phyloP scores from a whole-genome alignment of 345 rosid genomes.

The Hibiscus tridactylites region DNA sequence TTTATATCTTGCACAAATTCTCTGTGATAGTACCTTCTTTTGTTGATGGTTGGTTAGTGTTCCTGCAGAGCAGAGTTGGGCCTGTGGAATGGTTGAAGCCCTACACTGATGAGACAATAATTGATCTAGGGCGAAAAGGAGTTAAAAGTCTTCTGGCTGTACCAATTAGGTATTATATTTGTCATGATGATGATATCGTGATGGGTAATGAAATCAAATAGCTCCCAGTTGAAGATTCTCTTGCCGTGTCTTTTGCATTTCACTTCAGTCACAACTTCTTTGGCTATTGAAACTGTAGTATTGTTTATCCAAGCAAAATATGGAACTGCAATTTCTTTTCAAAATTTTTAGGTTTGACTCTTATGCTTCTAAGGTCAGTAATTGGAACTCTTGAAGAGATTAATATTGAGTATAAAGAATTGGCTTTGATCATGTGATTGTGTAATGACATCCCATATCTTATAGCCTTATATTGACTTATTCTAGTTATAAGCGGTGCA shows the following conservation, averaged over 20 bases:
- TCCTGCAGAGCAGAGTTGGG: slow-evolving; percentile 94
- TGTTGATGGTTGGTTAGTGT: slow-evolving; percentile 20
- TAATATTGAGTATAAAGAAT: slow-evolving; percentile 79
- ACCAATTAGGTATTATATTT: slow-evolving; percentile 65
- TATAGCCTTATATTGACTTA: neutral
- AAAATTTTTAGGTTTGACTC: slow-evolving; percentile 7
- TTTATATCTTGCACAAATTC: neutral
- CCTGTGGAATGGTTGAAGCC: slow-evolving; percentile 99
- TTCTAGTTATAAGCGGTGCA: neutral
- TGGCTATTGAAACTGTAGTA: neutral
- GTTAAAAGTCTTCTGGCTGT: slow-evolving; percentile 82
- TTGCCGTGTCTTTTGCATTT: neutral
- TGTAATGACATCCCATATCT: neutral
- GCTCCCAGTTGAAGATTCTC: neutral
- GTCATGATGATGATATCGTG: neutral
- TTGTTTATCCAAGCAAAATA: neutral
- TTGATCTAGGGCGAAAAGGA: slow-evolving; percentile 82
- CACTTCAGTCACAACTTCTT: neutral
- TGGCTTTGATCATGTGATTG: slow-evolving; percentile 53
- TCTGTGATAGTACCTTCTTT: neutral
- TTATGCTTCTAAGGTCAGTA: slow-evolving; percentile 77
- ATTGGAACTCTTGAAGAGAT: slow-evolving; percentile 85
- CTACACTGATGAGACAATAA: slow-evolving; percentile 89
- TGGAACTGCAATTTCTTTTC: neutral
- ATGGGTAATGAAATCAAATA: neutral